Evolutionary conservation across 1,284 basidiomycete species (phyloP).

Genomic region (Cutaneotrichosporon spelunceum): DNA sequence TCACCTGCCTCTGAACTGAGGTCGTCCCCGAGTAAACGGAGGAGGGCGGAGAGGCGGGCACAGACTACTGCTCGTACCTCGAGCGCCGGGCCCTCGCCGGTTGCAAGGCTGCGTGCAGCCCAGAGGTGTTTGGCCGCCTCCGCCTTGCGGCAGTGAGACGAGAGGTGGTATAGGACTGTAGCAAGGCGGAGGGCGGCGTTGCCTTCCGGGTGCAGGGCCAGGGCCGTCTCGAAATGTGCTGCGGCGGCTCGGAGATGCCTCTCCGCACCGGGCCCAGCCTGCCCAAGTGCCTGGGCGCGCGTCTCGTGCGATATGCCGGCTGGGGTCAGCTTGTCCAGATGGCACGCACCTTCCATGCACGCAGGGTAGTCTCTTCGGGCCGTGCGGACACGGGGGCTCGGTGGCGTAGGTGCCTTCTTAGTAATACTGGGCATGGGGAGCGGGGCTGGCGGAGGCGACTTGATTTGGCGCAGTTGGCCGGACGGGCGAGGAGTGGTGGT

Average conservation of each 20-base stretch:
- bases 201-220: slow-evolving; percentile 29
- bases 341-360: slow-evolving; percentile 46
- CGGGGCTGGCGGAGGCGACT: background rate
- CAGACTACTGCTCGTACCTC: slow-evolving; percentile 33
- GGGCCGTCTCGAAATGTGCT: slow-evolving; percentile 39
- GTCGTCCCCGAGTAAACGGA: slow-evolving; percentile 22
- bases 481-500: background rate
- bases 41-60: slow-evolving; percentile 29
- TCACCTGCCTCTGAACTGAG: slow-evolving; percentile 38
- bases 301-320: slow-evolving; percentile 45
- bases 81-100: slow-evolving; percentile 16
- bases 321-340: slow-evolving; percentile 9
- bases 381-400: background rate
- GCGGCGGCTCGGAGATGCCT: slow-evolving; percentile 45
- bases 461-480: background rate
- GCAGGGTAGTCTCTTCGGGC: slow-evolving; percentile 1
- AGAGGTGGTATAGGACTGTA: slow-evolving; percentile 41
- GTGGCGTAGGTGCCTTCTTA: background rate
- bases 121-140: slow-evolving; percentile 32
- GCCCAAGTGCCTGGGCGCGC: slow-evolving; percentile 37
- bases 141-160: slow-evolving; percentile 35
- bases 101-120: slow-evolving; percentile 32
- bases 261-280: slow-evolving; percentile 43
- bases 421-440: background rate
- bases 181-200: slow-evolving; percentile 40